Evolutionary conservation across 495 filamentous ascomycete genomes (phyloP), one percentile per base, ranked within the genome.

Genomic region (Pyronema domesticum): DNA sequence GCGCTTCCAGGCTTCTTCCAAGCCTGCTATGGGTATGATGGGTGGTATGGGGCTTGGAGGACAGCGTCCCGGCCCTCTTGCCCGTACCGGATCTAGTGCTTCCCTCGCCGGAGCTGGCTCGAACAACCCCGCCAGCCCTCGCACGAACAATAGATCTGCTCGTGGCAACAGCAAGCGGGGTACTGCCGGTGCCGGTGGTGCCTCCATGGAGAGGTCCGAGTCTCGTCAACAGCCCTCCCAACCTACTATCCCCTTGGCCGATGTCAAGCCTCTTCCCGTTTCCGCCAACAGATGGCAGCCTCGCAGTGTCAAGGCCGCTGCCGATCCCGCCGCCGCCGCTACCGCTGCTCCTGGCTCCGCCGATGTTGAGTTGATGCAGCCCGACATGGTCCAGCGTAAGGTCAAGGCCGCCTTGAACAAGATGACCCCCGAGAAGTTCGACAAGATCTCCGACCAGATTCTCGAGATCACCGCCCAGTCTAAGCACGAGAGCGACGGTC

Each of bases 401-500:
- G 93, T 96, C 65, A 99, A 99, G 79, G 85, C 86, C 53, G 84
- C 83, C 46, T 72, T 99, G 60, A 96, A 99, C 78, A 96, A 96
- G 82, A 96, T 99, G 93, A 95, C 91, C 0, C 91, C 91, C 0
- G 91, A 96, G 71, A 96, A 95, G 62, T 99, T 99, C 67, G 88
- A 95, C 60, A 86, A 82, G 73, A 95, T 99, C 55, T 74, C 91
- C 15, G 81, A 85, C 49, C 88, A 96, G 68, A 94, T 99, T 52
- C 76, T 96, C 23, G 77, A 81, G 37, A 96, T 99, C 62, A 86
- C 89, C 36, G 81, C 77, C 8, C 91, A 99, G 65, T 96, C 91
- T 35, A 94, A 93, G 75, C 82, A 89, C 63, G 91, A 99, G 73
- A 76, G 76, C 6, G 93, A 99, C 65, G 91, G 91, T 37, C 82